Evolutionary conservation across 768 basidiomycete genomes (phyloP).

Genomic region (Mycena metata): DNA sequence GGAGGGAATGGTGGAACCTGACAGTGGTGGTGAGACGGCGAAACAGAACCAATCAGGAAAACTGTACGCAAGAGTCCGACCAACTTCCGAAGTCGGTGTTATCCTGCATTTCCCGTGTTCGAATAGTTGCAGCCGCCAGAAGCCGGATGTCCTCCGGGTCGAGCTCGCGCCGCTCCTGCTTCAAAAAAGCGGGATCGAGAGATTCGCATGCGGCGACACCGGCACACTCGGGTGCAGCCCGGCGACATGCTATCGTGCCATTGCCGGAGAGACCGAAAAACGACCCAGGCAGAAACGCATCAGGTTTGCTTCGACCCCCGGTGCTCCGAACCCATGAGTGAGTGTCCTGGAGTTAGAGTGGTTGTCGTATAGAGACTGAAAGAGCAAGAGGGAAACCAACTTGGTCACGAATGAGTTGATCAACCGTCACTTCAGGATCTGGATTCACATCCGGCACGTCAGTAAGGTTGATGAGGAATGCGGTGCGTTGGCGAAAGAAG

Average conservation of each 20-base stretch:
- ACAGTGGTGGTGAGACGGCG: too few species aligned
- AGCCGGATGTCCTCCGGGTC: too few species aligned
- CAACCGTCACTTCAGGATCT: constrained; percentile 15
- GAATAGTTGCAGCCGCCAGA: too few species aligned
- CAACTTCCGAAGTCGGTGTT: too few species aligned
- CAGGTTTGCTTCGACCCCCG: constrained; percentile 1
- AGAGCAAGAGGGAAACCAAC: not conserved
- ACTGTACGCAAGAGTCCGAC: too few species aligned
- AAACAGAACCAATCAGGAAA: too few species aligned
- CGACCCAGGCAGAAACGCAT: constrained; percentile 11
- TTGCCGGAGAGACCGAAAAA: constrained; percentile 18
- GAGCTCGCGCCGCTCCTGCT: too few species aligned
- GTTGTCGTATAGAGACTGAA: not conserved
- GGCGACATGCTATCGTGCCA: constrained; percentile 12
- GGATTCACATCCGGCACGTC: not conserved
- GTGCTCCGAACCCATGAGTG: constrained; percentile 16
- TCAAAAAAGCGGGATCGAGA: too few species aligned
- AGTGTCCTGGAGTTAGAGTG: constrained; percentile 12
- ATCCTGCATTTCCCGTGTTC: too few species aligned
- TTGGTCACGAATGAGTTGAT: constrained; percentile 23
- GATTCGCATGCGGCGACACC: too few species aligned
- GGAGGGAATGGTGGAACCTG: too few species aligned
- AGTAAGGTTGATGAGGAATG: constrained; percentile 11
- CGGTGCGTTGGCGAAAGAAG: too few species aligned
- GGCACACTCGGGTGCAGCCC: constrained; percentile 1